These are phyloP conservation scores for Ogataea wickerhamii DNA, from an alignment of 805 yeast genomes.

Conservation along the genomic window DNA sequence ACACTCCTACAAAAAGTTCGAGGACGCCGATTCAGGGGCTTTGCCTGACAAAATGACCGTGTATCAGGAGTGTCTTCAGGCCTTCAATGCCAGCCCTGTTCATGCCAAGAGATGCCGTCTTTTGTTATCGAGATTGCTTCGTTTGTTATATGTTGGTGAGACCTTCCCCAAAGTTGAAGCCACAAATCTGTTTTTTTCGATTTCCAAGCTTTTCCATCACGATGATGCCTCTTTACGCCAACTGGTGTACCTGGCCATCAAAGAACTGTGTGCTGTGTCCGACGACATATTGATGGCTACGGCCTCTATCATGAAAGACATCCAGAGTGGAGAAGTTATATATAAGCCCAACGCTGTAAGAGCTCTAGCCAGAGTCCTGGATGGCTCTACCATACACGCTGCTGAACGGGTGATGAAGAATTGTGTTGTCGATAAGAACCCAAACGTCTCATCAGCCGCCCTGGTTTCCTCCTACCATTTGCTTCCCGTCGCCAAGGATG, in stretches of 20 bases:
- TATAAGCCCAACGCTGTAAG: constrained; percentile 95
- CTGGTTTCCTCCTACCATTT: constrained; percentile 86
- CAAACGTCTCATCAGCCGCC: constrained; percentile 90
- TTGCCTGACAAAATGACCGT: constrained; percentile 95
- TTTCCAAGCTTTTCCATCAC: constrained; percentile 92
- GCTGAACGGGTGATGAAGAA: constrained; percentile 90
- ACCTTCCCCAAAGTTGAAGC: constrained; percentile 85
- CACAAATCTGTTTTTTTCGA: constrained; percentile 87
- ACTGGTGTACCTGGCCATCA: constrained; percentile 88
- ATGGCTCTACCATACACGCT: constrained; percentile 85
- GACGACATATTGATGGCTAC: constrained; percentile 97
- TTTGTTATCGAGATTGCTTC: constrained; percentile 75
- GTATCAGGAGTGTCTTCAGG: constrained; percentile 90
- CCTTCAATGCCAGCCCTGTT: constrained; percentile 88
- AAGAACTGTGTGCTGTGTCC: constrained; percentile 80
- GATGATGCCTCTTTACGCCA: constrained; percentile 85
- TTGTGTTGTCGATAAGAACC: constrained; percentile 87
- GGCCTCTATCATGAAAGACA: constrained; percentile 96
- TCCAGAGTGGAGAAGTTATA: constrained; percentile 80
- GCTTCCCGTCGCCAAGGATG: constrained; percentile 84
- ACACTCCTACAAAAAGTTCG: constrained; percentile 76
- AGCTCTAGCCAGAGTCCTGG: constrained; percentile 84
- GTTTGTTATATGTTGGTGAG: constrained; percentile 83
- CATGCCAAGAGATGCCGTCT: constrained; percentile 83
- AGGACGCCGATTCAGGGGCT: constrained; percentile 63